These are phyloP conservation scores for Mucor circinelloides DNA, from an alignment of 371 early-diverging fungal species.

Conservation along the genomic window DNA sequence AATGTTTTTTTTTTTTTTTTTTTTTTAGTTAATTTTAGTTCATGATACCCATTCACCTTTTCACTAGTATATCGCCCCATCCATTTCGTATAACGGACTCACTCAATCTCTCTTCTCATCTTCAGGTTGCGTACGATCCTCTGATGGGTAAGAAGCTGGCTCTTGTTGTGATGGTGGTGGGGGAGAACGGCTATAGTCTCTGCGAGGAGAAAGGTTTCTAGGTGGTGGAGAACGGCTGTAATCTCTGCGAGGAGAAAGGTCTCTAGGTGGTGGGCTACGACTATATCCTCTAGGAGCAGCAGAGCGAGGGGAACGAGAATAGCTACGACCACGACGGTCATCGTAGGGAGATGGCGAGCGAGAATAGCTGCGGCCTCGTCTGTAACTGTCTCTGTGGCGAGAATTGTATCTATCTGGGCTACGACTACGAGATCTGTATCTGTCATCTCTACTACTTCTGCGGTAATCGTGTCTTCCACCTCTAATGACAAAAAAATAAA, in stretches of 20 bases:
- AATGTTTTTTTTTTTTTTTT: not conserved
- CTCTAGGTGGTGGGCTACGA: not conserved
- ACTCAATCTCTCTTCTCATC: not conserved
- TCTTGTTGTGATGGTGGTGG: not conserved
- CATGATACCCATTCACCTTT: not conserved
- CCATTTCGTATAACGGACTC: not conserved
- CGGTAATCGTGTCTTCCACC: not conserved
- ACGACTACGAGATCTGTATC: slow-evolving; percentile 5
- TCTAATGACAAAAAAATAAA: not conserved
- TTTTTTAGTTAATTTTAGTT: not conserved
- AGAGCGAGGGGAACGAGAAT: slow-evolving; percentile 8
- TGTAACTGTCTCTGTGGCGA: slow-evolving; percentile 4
- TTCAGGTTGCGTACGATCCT: not conserved
- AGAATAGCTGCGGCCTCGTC: slow-evolving; percentile 16
- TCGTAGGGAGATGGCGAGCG: slow-evolving; percentile 14
- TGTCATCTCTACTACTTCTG: slow-evolving; percentile 3
- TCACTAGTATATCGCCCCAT: not conserved
- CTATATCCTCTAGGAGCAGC: not conserved
- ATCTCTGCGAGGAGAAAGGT: not conserved
- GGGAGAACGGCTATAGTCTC: not conserved
- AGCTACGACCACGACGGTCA: slow-evolving; percentile 6
- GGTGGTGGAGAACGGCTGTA: not conserved
- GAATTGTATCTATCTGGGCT: slow-evolving; percentile 5
- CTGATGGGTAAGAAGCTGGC: not conserved
- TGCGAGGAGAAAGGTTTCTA: not conserved